Percentiles rank a stretch among this genome's conserved stretches.
Conservation (phyloP, 495 filamentous ascomycete species). For the Penicillium atrosanguineum region DNA sequence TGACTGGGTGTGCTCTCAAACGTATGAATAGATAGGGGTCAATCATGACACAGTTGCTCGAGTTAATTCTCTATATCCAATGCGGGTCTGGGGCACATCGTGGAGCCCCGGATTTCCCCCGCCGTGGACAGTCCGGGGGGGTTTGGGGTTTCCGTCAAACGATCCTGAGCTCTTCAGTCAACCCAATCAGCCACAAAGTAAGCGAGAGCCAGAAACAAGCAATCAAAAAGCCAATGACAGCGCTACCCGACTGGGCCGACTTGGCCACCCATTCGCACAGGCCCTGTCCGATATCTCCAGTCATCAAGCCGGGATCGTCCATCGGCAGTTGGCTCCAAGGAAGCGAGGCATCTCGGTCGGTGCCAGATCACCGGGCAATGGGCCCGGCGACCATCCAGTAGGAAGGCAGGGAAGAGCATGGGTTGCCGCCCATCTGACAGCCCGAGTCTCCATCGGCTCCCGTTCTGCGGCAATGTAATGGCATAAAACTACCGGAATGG, state of each 20-base stretch:
- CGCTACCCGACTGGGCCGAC: slow-evolving; percentile 11
- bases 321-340: slow-evolving; percentile 13
- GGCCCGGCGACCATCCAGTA: not conserved
- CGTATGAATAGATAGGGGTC: too few relatives aligned
- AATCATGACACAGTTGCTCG: too few relatives aligned
- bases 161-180: too few relatives aligned
- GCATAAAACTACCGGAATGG: slow-evolving; percentile 4
- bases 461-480: slow-evolving; percentile 2
- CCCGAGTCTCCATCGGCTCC: not conserved
- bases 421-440: not conserved
- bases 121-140: slow-evolving; percentile 1
- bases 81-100: not conserved
- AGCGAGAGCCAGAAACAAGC: not conserved
- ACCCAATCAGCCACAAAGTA: not conserved
- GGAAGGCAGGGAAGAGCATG: not conserved
- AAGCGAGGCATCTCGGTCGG: slow-evolving; percentile 6
- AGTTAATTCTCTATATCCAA: too few relatives aligned
- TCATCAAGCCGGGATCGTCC: slow-evolving; percentile 2
- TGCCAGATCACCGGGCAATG: not conserved
- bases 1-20: too few relatives aligned
- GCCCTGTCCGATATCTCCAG: slow-evolving; percentile 2
- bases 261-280: slow-evolving; percentile 7
- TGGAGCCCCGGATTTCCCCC: slow-evolving; percentile 6
- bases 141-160: too few relatives aligned
- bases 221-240: slow-evolving; percentile 1